Conservation (phyloP, 257 asterid genomes). For the Solanum lycopersicoides region DNA sequence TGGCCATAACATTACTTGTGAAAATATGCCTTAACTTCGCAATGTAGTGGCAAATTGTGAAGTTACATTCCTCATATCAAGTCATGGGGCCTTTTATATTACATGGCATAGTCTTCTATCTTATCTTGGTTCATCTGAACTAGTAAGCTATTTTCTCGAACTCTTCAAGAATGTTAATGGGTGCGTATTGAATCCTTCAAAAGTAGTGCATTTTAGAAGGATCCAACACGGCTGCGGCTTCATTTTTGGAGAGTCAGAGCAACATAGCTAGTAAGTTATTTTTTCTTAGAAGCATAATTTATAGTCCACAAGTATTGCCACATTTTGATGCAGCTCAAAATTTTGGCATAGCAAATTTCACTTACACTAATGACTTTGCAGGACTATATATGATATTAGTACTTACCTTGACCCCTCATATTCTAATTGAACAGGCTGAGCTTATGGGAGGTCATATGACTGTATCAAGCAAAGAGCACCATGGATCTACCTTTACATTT, state of each 20-base stretch:
- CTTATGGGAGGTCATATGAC: conserved; percentile 93
- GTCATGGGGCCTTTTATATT: neutral
- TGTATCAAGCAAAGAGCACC: conserved; percentile 56
- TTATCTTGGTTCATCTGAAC: neutral
- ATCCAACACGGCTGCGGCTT: accelerated
- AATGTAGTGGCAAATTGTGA: neutral
- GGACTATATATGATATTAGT: neutral
- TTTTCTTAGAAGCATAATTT: neutral
- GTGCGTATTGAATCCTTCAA: neutral
- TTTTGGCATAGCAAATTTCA: neutral
- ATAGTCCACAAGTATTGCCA: neutral
- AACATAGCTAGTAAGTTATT: neutral
- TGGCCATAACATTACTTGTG: neutral
- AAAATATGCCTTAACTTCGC: neutral
- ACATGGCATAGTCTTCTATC: neutral
- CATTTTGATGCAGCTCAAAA: neutral
- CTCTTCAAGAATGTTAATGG: neutral
- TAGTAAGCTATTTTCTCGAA: neutral
- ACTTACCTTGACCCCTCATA: neutral
- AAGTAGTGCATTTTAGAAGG: neutral
- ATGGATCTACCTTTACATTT: conserved; percentile 79
- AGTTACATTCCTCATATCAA: neutral
- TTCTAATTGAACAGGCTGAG: conserved; percentile 49
- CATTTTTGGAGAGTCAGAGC: neutral
- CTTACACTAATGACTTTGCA: neutral